These are phyloP conservation scores for Monosporascus sp. DNA, from an alignment of 2,329 filamentous ascomycete genomes.

Conservation along the genomic window DNA sequence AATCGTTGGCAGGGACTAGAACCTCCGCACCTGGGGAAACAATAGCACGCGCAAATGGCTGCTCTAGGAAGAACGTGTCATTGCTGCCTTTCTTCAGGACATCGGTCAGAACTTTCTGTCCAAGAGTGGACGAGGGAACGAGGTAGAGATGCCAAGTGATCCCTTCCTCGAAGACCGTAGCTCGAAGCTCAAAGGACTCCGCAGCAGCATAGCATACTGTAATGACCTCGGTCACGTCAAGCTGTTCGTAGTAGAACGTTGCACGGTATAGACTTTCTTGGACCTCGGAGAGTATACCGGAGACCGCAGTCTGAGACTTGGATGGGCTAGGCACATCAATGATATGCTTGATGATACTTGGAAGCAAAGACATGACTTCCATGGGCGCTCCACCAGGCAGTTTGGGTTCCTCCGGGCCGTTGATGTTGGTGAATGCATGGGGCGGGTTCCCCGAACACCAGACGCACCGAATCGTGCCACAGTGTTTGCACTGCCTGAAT, in stretches of 20 bases:
- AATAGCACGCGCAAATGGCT: slow-evolving; percentile 13
- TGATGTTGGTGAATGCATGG: slow-evolving; percentile 22
- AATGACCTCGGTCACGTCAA: slow-evolving; percentile 20
- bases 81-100: neutral
- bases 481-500: slow-evolving; percentile 26
- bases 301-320: neutral
- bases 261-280: slow-evolving; percentile 4
- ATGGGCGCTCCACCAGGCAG: slow-evolving; percentile 14
- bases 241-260: slow-evolving; percentile 18
- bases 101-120: neutral
- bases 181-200: slow-evolving; percentile 15
- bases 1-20: slow-evolving; percentile 1
- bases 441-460: slow-evolving; percentile 33
- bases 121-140: slow-evolving; percentile 7
- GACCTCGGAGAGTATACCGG: neutral
- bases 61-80: slow-evolving; percentile 1
- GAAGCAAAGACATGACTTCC: slow-evolving; percentile 15
- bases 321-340: neutral
- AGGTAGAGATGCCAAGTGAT: slow-evolving; percentile 22
- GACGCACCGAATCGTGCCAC: slow-evolving; percentile 30
- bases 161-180: slow-evolving; percentile 10
- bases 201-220: slow-evolving; percentile 17
- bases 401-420: slow-evolving; percentile 7
- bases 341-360: slow-evolving; percentile 10
- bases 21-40: neutral